Base-by-base conservation (phyloP, 768 basidiomycete genomes). In the Suillus alpinus region DNA sequence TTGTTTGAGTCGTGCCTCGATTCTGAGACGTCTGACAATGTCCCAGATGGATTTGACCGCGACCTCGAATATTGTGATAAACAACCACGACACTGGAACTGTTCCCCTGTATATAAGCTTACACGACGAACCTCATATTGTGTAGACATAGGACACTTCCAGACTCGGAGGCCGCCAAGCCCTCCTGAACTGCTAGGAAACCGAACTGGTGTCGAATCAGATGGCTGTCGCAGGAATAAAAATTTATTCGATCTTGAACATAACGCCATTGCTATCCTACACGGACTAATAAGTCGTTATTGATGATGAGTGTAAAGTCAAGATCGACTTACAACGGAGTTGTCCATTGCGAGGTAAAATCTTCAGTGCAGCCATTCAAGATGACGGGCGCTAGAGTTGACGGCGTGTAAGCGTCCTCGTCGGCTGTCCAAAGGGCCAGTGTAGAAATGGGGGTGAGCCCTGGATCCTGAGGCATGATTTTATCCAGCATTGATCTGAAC, bases 151-250 rank as follows among this genome's bases (percentile, higher is more conserved):
- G 6, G 36, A 40, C 62, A 62, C 36, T 51, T 60, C 62, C 62
- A 63, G 13, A 63, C 12, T n/a, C n/a, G n/a, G n/a, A n/a, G n/a
- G 14, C 60, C 62, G 23, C 59, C 31, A 34, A 40, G 3, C 34
- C 34, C 51, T 50, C 49, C 49, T 31, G 4, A 0, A n/a, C 9
- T 9, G 31, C 16, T 0, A 31, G 49, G 8, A 50, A n/a, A n/a
- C n/a, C n/a, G n/a, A 7, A 49, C 7, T 4, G 3, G 1, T n/a
- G 8, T n/a, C n/a, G n/a, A n/a, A n/a, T n/a, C 0, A 18, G 29
- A 52, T 34, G n/a, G 12, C 12, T 52, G 51, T 7, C 34, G 20
- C 8, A 37, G 34, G 34, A 53, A 53, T 37, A 16, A 14, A 1
- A 9, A 0, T 23, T 23, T 20, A 34, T 23, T 37, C 0, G 20